Evolutionary conservation across 805 yeast genomes (phyloP), one percentile per base, ranked within the genome.

Genomic region (Cyberlindnera saturnus): DNA sequence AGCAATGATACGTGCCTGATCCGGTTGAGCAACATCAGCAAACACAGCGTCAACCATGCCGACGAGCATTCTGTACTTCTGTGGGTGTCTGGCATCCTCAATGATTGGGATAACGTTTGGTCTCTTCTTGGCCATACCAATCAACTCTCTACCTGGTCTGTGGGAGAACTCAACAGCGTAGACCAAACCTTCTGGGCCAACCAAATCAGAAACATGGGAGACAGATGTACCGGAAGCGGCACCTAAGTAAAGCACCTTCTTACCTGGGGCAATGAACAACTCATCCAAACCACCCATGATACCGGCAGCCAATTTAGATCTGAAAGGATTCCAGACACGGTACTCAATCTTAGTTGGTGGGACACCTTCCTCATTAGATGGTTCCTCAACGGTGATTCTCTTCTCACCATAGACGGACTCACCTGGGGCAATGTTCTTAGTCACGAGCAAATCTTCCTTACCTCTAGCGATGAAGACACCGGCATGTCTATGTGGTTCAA

Each of bases 321-420:
- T 86, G 86, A 93, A 93, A 52, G 99, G 99, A 74, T 93, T 93
- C 99, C 99, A 93, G 57, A 93, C 99, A 80, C 99, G 90, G 82
- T 93, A 93, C 76, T 93, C 99, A 49, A 82, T 79, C 77, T 93
- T 93, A 63, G 97, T 89, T 54, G 93, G 81, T 56, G 93, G 86
- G 46, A 82, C 86, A 63, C 84, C 85, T 62, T 85, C 95, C 64
- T 85, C 95, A 61, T 74, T 79, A 45, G 91, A 79, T 54, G 97
- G 96, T 65, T 86, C 96, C 67, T 93, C 99, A 49, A 93, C 77
- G 46, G 95, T 70, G 51, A 93, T 77, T 75, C 98, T 82, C 81
- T 93, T 93, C 75, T 93, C 99, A 63, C 98, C 98, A 73, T 93
- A 93, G 44, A 93, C 99, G 45, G 93, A 80, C 70, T 91, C 99